Evolutionary conservation across 2,329 filamentous ascomycete species (phyloP).

Genomic region (Magnaporthiopsis incrustans): DNA sequence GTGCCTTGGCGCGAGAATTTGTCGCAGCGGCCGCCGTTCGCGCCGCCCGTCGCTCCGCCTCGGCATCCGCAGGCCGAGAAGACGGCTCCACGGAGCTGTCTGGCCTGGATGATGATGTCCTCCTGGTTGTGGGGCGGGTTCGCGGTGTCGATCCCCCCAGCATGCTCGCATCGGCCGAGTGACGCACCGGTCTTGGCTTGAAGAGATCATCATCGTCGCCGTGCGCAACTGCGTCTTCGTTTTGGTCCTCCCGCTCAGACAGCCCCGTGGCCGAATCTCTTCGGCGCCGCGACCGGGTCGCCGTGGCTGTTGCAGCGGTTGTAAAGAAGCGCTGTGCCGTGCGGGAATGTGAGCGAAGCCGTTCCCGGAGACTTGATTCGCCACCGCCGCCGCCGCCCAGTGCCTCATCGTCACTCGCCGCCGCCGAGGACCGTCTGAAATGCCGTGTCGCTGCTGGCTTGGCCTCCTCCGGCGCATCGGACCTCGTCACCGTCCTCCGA

Average conservation of each 20-base stretch:
- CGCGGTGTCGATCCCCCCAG: slow-evolving; percentile 1
- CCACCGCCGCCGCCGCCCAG: neutral
- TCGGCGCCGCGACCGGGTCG: neutral
- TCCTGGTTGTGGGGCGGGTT: neutral
- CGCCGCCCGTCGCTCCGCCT: neutral
- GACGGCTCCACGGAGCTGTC: neutral
- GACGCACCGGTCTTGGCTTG: neutral
- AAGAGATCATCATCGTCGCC: slow-evolving; percentile 3
- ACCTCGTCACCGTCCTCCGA: neutral
- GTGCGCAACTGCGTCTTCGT: neutral
- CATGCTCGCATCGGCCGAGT: neutral
- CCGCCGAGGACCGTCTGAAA: neutral
- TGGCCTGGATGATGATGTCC: neutral
- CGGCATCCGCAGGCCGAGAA: neutral
- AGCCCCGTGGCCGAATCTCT: neutral
- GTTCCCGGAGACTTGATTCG: slow-evolving; percentile 1
- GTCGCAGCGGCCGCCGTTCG: neutral
- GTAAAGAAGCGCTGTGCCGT: neutral
- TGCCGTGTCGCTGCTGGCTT: neutral
- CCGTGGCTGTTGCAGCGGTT: neutral
- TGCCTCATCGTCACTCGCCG: neutral
- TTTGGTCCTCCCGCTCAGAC: neutral
- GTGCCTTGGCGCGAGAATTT: neutral
- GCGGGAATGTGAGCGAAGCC: neutral
- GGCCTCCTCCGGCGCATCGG: neutral